A percentile compares a stretch with the other conserved stretches of the same genome.
Conservation (phyloP, 352 stramenopile species). For the Pythium graminicola region DNA sequence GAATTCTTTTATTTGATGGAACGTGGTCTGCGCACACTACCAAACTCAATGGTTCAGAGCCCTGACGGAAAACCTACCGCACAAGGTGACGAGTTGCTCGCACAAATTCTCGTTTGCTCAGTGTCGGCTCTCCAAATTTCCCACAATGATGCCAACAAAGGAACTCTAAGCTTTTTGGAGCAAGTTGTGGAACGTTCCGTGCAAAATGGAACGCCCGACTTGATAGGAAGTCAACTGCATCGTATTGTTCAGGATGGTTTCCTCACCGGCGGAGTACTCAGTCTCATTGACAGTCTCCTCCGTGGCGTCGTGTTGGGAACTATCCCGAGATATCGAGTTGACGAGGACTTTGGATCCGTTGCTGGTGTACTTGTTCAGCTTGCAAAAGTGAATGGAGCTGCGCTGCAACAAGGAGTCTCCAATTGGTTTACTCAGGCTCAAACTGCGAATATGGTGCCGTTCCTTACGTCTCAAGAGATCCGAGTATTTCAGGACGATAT, state of each 20-base stretch:
- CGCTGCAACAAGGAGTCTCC: constrained; percentile 48
- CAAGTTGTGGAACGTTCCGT: constrained; percentile 29
- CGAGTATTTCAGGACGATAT: constrained; percentile 59
- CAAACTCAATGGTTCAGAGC: constrained; percentile 53
- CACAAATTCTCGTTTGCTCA: constrained; percentile 78
- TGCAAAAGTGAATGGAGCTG: constrained; percentile 51
- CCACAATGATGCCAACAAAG: constrained; percentile 93
- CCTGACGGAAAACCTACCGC: neutral
- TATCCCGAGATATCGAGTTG: constrained; percentile 52
- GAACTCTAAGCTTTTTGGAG: constrained; percentile 91
- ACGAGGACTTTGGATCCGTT: constrained; percentile 75
- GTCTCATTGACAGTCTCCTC: constrained; percentile 57
- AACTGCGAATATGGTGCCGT: constrained; percentile 36
- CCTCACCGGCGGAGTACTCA: constrained; percentile 19
- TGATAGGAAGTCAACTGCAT: constrained; percentile 18
- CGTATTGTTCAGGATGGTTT: constrained; percentile 25
- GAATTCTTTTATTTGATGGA: constrained; percentile 96
- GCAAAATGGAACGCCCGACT: constrained; percentile 12
- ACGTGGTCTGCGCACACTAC: constrained; percentile 80
- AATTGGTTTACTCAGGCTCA: constrained; percentile 63
- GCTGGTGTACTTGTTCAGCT: constrained; percentile 67
- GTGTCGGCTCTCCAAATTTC: constrained; percentile 84
- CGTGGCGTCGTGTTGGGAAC: constrained; percentile 57
- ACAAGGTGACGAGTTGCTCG: constrained; percentile 43
- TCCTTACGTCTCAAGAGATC: constrained; percentile 53